A percentile compares a stretch with the other conserved stretches of the same genome.
These are phyloP conservation scores for Eragrostis nindensis DNA, from an alignment of 176 grass and related monocot genomes.

Conservation along the genomic window DNA sequence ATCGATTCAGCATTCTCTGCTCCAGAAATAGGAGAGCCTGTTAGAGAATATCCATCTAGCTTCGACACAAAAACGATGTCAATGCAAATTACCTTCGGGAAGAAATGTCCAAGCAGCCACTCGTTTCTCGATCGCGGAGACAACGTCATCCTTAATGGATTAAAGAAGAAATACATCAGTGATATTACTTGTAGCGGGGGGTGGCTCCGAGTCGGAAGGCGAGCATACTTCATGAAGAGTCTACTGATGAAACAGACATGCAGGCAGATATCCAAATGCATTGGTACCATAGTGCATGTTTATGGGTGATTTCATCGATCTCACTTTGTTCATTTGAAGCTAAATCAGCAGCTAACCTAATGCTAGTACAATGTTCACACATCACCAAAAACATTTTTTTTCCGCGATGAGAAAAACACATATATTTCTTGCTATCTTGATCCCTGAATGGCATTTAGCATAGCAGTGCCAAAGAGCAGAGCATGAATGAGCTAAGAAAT, in stretches of 20 bases:
- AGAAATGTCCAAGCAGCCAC: constrained; percentile 85
- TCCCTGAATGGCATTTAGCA: neutral
- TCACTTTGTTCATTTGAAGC: neutral
- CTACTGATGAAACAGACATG: neutral
- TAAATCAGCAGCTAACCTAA: no score
- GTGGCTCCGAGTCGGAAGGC: neutral
- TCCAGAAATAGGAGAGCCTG: neutral
- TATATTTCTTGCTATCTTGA: neutral
- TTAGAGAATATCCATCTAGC: constrained; percentile 19
- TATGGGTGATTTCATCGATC: neutral
- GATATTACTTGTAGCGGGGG: neutral
- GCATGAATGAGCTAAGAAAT: neutral
- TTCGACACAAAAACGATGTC: neutral
- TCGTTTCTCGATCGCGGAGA: constrained; percentile 61
- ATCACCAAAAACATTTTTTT: neutral
- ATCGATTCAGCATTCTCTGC: constrained; percentile 76
- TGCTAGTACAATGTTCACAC: neutral
- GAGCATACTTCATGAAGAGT: neutral
- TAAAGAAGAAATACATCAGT: constrained; percentile 24
- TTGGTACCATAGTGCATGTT: neutral
- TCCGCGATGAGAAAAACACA: no score
- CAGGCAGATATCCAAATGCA: neutral
- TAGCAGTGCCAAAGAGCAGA: neutral
- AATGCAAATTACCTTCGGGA: constrained; percentile 56
- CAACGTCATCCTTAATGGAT: constrained; percentile 53